These are phyloP conservation scores for Picea sitchensis DNA, from an alignment of 75 land plant species.

Conservation along the genomic window DNA sequence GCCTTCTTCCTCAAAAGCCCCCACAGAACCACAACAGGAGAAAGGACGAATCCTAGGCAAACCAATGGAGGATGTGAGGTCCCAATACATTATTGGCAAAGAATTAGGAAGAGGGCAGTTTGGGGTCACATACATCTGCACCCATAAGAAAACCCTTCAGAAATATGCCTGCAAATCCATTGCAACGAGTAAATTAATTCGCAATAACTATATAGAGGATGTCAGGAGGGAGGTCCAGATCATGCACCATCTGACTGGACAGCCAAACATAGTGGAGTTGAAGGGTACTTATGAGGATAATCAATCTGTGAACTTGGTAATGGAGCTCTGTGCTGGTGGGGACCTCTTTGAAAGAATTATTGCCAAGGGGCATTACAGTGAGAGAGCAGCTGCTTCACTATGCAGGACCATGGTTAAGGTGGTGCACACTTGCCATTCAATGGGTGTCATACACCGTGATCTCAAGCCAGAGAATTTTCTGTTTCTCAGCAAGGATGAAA, in stretches of 20 bases:
- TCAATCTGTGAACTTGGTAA: conserved; percentile 46
- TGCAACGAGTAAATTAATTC: conserved; percentile 40
- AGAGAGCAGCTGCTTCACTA: conserved; percentile 50
- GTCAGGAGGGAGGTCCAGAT: conserved; percentile 24
- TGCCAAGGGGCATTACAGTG: conserved; percentile 57
- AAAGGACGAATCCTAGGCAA: conserved; percentile 51
- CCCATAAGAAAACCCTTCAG: conserved; percentile 30
- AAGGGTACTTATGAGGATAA: conserved; percentile 51
- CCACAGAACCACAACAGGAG: conserved; percentile 10
- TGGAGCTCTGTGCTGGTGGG: conserved; percentile 69
- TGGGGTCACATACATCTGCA: conserved; percentile 57
- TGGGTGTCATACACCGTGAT: conserved; percentile 66
- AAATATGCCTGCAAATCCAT: conserved; percentile 57
- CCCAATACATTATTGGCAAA: conserved; percentile 32
- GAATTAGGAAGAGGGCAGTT: conserved; percentile 75
- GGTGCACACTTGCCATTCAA: conserved; percentile 52
- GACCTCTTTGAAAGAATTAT: conserved; percentile 66
- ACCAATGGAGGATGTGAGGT: conserved; percentile 42
- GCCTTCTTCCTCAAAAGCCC: neutral
- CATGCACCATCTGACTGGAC: conserved; percentile 62
- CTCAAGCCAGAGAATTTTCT: conserved; percentile 72
- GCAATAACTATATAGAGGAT: conserved; percentile 40
- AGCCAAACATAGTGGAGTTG: conserved; percentile 54
- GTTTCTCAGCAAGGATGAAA: conserved; percentile 35
- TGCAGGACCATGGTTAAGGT: conserved; percentile 54